phyloP scores from a whole-genome alignment of 139 green algal genomes.

The Chlamydomonas schloesseri region DNA sequence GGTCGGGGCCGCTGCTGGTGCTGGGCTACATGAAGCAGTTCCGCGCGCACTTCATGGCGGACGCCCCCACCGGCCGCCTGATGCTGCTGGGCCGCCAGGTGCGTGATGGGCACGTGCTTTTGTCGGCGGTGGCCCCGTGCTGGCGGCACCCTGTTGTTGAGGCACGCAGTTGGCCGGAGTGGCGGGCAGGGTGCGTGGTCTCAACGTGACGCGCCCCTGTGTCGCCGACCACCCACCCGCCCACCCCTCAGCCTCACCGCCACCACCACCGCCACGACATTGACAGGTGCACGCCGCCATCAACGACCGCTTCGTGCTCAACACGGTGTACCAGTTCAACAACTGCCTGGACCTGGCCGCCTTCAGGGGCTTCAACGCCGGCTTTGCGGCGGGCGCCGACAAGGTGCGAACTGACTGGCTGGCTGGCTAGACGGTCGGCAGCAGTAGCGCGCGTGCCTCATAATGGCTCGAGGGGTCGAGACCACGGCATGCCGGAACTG shows the following conservation, averaged over 20 bases:
- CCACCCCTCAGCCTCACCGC: too few relatives aligned
- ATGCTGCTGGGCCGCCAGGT: constrained; percentile 34
- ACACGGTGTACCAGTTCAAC: constrained; percentile 45
- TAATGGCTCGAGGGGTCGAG: too few relatives aligned
- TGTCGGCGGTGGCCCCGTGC: too few relatives aligned
- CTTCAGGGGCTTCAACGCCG: constrained; percentile 37
- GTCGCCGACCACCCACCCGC: too few relatives aligned
- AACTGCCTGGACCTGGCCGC: constrained; percentile 39
- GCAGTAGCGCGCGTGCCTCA: background rate
- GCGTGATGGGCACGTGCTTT: background rate
- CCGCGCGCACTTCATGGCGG: constrained; percentile 39
- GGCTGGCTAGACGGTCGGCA: too few relatives aligned
- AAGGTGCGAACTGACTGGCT: constrained; percentile 34
- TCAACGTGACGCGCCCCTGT: background rate
- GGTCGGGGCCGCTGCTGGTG: constrained; percentile 4
- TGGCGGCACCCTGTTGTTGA: too few relatives aligned
- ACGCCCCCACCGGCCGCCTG: constrained; percentile 12
- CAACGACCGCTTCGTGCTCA: constrained; percentile 60
- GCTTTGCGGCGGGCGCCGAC: constrained; percentile 50
- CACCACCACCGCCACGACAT: too few relatives aligned
- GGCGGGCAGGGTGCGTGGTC: too few relatives aligned
- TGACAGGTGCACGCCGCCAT: constrained; percentile 49
- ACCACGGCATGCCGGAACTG: too few relatives aligned
- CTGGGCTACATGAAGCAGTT: constrained; percentile 61
- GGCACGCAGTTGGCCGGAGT: too few relatives aligned